Conservation (phyloP, 2,329 filamentous ascomycete genomes). For the Lasiodiplodia gonubiensis region DNA sequence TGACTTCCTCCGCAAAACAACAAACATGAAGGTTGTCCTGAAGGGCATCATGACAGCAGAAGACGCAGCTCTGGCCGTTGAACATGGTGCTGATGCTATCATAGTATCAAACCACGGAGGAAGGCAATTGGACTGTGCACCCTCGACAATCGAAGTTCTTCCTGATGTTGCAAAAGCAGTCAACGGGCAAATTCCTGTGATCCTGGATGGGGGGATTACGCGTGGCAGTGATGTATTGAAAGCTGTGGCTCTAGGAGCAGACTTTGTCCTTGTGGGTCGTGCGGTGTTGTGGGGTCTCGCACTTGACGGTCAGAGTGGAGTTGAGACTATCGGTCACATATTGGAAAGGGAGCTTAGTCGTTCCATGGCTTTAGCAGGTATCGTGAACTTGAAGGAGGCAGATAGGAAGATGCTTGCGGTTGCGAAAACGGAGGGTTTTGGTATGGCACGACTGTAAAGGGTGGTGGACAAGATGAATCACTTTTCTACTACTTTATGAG, state of each 20-base stretch:
- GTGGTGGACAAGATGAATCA: not conserved
- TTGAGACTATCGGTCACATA: conserved; percentile 27
- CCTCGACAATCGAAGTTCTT: conserved; percentile 44
- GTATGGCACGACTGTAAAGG: conserved; percentile 27
- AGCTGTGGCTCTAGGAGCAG: conserved; percentile 67
- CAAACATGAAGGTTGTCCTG: conserved; percentile 42
- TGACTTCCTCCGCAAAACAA: not conserved
- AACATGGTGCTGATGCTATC: conserved; percentile 53
- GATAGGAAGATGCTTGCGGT: conserved; percentile 31
- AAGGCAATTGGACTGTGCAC: conserved; percentile 54
- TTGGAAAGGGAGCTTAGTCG: conserved; percentile 31
- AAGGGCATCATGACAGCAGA: conserved; percentile 50
- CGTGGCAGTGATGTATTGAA: conserved; percentile 70
- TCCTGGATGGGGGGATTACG: conserved; percentile 67
- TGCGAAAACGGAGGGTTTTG: conserved; percentile 32
- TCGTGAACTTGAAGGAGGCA: conserved; percentile 32
- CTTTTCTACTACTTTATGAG: too few relatives aligned
- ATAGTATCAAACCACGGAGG: conserved; percentile 60
- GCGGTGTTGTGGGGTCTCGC: conserved; percentile 55
- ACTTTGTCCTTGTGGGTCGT: conserved; percentile 64
- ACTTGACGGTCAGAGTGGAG: not conserved
- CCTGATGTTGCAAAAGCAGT: conserved; percentile 58
- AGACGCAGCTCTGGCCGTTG: conserved; percentile 49
- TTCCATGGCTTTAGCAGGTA: conserved; percentile 36
- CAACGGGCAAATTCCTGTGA: conserved; percentile 43